These are phyloP conservation scores for Cladosporium sp. DNA, from an alignment of 2,329 filamentous ascomycete species.

Conservation along the genomic window DNA sequence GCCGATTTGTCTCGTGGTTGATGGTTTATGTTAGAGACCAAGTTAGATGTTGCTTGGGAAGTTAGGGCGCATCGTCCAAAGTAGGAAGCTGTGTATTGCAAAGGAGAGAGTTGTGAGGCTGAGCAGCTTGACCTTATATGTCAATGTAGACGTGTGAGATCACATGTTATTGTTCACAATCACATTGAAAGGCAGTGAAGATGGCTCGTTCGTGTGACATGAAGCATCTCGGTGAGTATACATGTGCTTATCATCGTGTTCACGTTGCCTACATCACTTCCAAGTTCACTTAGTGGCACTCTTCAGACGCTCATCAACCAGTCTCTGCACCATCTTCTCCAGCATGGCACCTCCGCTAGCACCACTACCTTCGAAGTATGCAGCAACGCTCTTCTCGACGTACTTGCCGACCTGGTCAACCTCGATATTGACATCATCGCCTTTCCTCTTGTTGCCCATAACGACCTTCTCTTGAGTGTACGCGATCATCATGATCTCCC, in stretches of 20 bases:
- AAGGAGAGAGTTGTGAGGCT: not conserved
- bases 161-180: not conserved
- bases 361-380: slow-evolving; percentile 66
- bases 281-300: not conserved
- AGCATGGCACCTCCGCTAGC: slow-evolving; percentile 52
- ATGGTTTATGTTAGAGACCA: not conserved
- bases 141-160: not conserved
- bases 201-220: not conserved
- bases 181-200: not conserved
- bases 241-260: not conserved
- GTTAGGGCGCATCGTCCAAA: too few relatives aligned
- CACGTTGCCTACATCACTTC: slow-evolving; percentile 1
- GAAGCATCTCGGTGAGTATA: not conserved
- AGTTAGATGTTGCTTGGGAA: too few relatives aligned
- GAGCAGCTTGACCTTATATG: too few relatives aligned
- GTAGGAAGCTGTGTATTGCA: not conserved
- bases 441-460: slow-evolving; percentile 72
- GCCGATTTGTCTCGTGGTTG: too few relatives aligned
- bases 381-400: slow-evolving; percentile 83
- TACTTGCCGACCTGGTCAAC: slow-evolving; percentile 88
- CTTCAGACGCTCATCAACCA: slow-evolving; percentile 69
- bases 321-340: slow-evolving; percentile 59
- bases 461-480: slow-evolving; percentile 95
- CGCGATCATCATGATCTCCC: slow-evolving; percentile 94
- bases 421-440: slow-evolving; percentile 86